Conservation (phyloP, 2,329 filamentous ascomycete genomes). For the Penicillium verrucosum region DNA sequence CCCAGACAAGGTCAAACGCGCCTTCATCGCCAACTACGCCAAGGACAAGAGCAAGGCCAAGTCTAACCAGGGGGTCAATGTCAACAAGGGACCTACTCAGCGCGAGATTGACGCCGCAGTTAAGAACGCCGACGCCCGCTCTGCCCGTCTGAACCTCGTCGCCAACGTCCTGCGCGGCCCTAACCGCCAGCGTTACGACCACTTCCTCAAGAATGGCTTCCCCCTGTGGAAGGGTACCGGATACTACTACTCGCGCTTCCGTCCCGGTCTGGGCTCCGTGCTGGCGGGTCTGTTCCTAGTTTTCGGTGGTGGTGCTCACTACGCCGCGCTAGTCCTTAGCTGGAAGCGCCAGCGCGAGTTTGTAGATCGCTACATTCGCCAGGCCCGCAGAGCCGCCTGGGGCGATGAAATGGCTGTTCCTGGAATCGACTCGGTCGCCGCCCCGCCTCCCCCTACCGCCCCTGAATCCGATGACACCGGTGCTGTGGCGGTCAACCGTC, state of each 20-base stretch:
- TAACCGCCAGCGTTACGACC: constrained; percentile 82
- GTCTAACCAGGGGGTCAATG: constrained; percentile 60
- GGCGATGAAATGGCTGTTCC: constrained; percentile 73
- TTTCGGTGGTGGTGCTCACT: constrained; percentile 82
- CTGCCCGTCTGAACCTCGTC: constrained; percentile 79
- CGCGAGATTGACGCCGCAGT: constrained; percentile 73
- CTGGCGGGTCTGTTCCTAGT: constrained; percentile 76
- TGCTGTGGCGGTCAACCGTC: constrained; percentile 69
- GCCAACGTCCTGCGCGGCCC: constrained; percentile 80
- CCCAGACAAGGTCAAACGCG: constrained; percentile 91
- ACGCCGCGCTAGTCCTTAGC: constrained; percentile 76
- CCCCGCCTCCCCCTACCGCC: constrained; percentile 42
- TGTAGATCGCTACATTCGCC: constrained; percentile 84
- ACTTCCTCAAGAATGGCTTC: constrained; percentile 91
- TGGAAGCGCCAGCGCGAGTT: constrained; percentile 91
- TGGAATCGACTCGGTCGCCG: constrained; percentile 52
- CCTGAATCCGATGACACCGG: constrained; percentile 50
- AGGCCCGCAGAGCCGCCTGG: constrained; percentile 85
- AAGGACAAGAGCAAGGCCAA: constrained; percentile 51
- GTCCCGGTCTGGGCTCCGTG: constrained; percentile 84
- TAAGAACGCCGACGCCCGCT: constrained; percentile 77
- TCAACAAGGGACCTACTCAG: constrained; percentile 68
- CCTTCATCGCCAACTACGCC: constrained; percentile 68
- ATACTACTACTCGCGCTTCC: constrained; percentile 95
- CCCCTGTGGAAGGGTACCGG: constrained; percentile 95